phyloP scores from a whole-genome alignment of 805 yeast species.

The Lipomyces yamanashiensis region DNA sequence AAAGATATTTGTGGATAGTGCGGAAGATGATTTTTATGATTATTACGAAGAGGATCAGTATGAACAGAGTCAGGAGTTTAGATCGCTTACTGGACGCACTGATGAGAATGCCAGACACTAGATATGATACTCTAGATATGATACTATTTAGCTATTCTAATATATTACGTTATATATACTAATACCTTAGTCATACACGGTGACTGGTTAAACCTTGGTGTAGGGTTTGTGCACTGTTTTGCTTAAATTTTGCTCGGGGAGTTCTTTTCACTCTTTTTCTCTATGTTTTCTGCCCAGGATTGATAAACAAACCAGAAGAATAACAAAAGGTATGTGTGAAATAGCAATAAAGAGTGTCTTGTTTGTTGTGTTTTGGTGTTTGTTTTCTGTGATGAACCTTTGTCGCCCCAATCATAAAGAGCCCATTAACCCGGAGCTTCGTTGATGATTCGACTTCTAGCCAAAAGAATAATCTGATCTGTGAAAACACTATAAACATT shows the following conservation, averaged over 20 bases:
- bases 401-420: slow-evolving; percentile 40
- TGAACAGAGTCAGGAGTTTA: background rate
- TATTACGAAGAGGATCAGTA: background rate
- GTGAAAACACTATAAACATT: background rate
- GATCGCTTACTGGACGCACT: slow-evolving; percentile 5
- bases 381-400: slow-evolving; percentile 30
- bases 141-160: background rate
- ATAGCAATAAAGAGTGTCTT: background rate
- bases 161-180: background rate
- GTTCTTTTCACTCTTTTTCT: too few relatives aligned
- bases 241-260: background rate
- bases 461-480: slow-evolving; percentile 35
- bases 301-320: background rate
- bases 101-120: slow-evolving; percentile 1
- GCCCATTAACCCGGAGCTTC: slow-evolving; percentile 29
- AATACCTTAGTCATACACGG: background rate
- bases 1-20: background rate
- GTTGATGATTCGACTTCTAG: slow-evolving; percentile 39
- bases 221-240: background rate
- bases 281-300: too few relatives aligned
- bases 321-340: background rate
- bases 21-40: slow-evolving; percentile 1
- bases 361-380: background rate
- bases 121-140: background rate
- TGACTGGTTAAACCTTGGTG: background rate